These are phyloP conservation scores for Penicillium sp. DNA, from an alignment of 2,329 filamentous ascomycete species.

Conservation along the genomic window DNA sequence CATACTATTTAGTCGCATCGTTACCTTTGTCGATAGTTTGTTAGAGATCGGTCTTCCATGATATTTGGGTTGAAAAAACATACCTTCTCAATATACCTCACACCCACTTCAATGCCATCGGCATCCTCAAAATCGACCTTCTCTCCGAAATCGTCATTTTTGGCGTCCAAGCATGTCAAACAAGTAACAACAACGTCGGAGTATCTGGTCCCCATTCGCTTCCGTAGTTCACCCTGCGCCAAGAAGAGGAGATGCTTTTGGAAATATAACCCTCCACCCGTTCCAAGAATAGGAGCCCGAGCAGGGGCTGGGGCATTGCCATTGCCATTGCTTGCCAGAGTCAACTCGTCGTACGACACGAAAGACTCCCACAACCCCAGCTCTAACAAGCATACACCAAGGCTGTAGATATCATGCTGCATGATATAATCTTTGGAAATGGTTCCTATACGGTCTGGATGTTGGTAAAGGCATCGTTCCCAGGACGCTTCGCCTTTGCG, in stretches of 20 bases:
- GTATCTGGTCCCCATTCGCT: too few species aligned
- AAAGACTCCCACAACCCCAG: conserved; percentile 42
- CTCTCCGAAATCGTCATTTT: too few species aligned
- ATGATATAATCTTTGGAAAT: conserved; percentile 46
- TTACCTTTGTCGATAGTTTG: neutral
- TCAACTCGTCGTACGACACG: neutral
- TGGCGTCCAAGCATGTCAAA: too few species aligned
- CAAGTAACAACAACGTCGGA: too few species aligned
- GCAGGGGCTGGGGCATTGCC: neutral
- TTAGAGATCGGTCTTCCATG: neutral
- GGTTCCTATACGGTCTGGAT: conserved; percentile 50
- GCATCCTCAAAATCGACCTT: too few species aligned
- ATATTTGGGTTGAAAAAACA: too few species aligned
- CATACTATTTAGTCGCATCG: neutral
- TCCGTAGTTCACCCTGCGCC: neutral
- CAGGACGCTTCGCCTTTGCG: conserved; percentile 30
- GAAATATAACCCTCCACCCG: neutral
- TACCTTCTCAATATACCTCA: too few species aligned
- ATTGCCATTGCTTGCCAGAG: neutral
- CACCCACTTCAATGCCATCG: too few species aligned
- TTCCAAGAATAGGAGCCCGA: neutral
- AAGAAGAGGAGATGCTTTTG: neutral
- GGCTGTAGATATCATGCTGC: conserved; percentile 59
- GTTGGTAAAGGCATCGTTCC: conserved; percentile 51
- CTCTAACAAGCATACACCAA: conserved; percentile 55